Base-by-base conservation (phyloP, 2,329 filamentous ascomycete genomes). In the Cladorrhinum sp. region DNA sequence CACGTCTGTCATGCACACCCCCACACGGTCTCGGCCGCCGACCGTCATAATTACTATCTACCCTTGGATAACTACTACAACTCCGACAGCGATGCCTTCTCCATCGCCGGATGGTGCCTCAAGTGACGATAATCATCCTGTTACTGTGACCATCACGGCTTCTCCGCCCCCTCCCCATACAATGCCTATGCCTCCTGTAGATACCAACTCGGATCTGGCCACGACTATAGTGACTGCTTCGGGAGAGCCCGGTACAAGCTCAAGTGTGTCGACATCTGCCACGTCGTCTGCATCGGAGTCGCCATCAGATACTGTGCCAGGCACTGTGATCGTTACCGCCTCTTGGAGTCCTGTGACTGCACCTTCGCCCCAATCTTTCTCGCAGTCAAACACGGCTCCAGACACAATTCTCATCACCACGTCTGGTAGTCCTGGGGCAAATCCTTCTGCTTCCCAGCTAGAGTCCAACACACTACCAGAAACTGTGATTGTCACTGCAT, bases 1-100 rank as follows among this genome's bases (percentile, higher is more conserved):
- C 53, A 22, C 23, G 1, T 62, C 57, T 1, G 48, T 8, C 32
- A 18, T 24, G 16, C 51, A 16, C 16, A 54, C 49, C 13, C 25
- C 32, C 9, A 53, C 49, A 7, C 16, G 25, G 3, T 58, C 60
- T 3, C 29, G 25, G n/a, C 52, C 45, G 16, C 51, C 50, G 10
- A 59, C 57, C 0, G 56, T 54, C 12, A 65, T 56, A 2, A 51
- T 63, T 29, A 65, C 63, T 2, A 49, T 63, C 25, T 38, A 45
- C 18, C 50, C 62, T 29, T 57, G 59, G 22, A 25, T 23, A 20
- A 36, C 49, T 16, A 32, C 51, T 9, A 32, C 13, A 23, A 48
- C 49, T 27, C 22, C 53, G 20, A 29, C 53, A 9, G 10, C 53
- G 24, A 29, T 2, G 24, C 38, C 23, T 16, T 13, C 22, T 9